Conservation (phyloP, 768 basidiomycete genomes). For the Termitomyces sp. region DNA sequence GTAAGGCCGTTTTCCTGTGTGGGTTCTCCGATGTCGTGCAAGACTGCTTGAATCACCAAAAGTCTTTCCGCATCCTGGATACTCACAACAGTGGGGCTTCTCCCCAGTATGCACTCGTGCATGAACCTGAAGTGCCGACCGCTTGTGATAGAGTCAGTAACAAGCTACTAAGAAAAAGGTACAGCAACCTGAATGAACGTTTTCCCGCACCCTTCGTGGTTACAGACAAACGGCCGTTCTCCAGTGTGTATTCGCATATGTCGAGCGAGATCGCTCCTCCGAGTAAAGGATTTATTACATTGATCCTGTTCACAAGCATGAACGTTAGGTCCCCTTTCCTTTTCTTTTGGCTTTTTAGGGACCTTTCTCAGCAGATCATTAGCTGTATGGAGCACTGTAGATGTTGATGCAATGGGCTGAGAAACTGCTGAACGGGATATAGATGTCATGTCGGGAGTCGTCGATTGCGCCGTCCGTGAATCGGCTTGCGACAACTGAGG, state of each 20-base stretch:
- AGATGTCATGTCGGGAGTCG: slow-evolving; percentile 28
- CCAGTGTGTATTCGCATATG: slow-evolving; percentile 91
- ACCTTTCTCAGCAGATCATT: slow-evolving; percentile 25
- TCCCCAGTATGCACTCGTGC: slow-evolving; percentile 88
- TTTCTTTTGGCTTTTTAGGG: slow-evolving; percentile 32
- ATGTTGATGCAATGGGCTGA: slow-evolving; percentile 50
- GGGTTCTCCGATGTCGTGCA: slow-evolving; percentile 86
- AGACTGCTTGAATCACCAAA: slow-evolving; percentile 91
- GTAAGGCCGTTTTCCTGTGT: slow-evolving; percentile 82
- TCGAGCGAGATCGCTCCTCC: slow-evolving; percentile 77
- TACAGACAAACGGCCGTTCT: slow-evolving; percentile 79
- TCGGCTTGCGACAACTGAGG: slow-evolving; percentile 25
- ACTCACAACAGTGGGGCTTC: slow-evolving; percentile 88
- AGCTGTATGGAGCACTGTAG: slow-evolving; percentile 24
- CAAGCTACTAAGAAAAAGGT: not conserved
- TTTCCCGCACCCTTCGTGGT: slow-evolving; percentile 72
- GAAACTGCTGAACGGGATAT: slow-evolving; percentile 25
- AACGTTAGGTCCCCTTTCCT: slow-evolving; percentile 38
- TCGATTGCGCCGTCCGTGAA: slow-evolving; percentile 15
- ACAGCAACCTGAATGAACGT: slow-evolving; percentile 79
- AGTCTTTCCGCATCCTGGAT: slow-evolving; percentile 80
- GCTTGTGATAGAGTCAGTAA: slow-evolving; percentile 35
- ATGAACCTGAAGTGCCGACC: slow-evolving; percentile 87
- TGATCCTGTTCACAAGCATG: slow-evolving; percentile 69
- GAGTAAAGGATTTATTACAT: slow-evolving; percentile 77